Evolutionary conservation across 495 filamentous ascomycete genomes (phyloP), one percentile per base, ranked within the genome.

Genomic region (Penicillium daleae): DNA sequence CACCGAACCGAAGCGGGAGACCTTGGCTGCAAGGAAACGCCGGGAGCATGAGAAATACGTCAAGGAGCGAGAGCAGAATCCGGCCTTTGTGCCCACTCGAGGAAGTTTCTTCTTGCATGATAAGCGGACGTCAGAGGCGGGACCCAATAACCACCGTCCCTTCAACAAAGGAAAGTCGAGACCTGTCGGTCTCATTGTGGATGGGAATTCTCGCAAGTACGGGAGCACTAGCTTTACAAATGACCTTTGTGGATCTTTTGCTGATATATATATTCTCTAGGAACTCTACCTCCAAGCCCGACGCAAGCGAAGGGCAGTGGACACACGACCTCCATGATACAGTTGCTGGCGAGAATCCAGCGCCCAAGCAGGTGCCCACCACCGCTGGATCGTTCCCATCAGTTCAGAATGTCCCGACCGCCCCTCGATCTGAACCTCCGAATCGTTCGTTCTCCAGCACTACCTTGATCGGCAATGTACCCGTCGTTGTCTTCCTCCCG

Each of bases 81-180:
- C 95, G 46, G 88, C 94, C 32, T 96, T 97, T 74, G 93, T 98
- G 35, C 95, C 95, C 56, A 98, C 96, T 68, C 85, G 96, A 54
- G 95, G 95, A 26, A 89, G 88, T 56, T 99, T 99, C 81, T 99
- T 97, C 80, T 88, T 98, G 81, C 95, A 99, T 75, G 95, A 99
- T 72, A 92, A 96, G 66, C 85, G 93, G 61, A 87, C 91, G 55
- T 82, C 86, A 33, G 90, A 89, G 35, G 83, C 89, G 22, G 88
- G 87, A 53, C 82, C 87, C 27, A 95, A 93, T 71, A 72, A 70
- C 19, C 63, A 76, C 66, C 76, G 73, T 27, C 22, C 73, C 13
- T 73, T 63, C 64, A 78, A 66, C 66, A 82, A 79, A 67, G 66
- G 76, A 49, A 82, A 80, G 58, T 75, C 79, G 46, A 70, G 76